Conservation (phyloP, 345 rosid genomes). For the Microthlaspi erraticum region DNA sequence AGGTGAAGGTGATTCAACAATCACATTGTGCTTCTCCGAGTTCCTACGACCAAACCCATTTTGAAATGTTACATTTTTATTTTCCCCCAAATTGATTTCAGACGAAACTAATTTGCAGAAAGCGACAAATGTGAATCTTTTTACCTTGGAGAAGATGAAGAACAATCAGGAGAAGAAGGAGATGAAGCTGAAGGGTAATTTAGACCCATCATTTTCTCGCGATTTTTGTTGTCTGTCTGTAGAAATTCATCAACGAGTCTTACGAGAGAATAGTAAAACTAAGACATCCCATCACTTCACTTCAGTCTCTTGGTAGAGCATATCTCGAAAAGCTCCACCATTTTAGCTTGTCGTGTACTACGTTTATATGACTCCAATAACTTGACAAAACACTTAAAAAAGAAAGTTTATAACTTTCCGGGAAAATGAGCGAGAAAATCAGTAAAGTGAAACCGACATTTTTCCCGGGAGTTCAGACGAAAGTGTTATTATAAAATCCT, state of each 20-base stretch:
- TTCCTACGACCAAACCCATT: conserved; percentile 21
- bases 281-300: conserved; percentile 9
- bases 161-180: conserved; percentile 35
- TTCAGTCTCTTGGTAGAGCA: conserved; percentile 36
- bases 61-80: neutral
- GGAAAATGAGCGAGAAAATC: conserved; percentile 30
- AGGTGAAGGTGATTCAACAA: conserved; percentile 40
- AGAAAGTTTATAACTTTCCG: conserved; percentile 36
- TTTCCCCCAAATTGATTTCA: neutral
- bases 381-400: too few relatives aligned
- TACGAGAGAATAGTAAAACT: conserved; percentile 3
- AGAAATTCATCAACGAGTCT: conserved; percentile 29
- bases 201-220: conserved; percentile 45
- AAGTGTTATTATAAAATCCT: conserved; percentile 14
- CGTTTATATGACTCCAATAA: conserved; percentile 29
- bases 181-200: conserved; percentile 26
- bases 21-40: conserved; percentile 42
- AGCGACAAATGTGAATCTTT: conserved; percentile 4
- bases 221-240: conserved; percentile 17
- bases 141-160: conserved; percentile 42
- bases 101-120: too few relatives aligned
- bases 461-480: conserved; percentile 37
- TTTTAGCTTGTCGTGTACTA: conserved; percentile 34
- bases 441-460: conserved; percentile 43
- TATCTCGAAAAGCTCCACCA: conserved; percentile 43